Conservation (phyloP, 495 filamentous ascomycete species). For the Daldinia bambusicola region DNA sequence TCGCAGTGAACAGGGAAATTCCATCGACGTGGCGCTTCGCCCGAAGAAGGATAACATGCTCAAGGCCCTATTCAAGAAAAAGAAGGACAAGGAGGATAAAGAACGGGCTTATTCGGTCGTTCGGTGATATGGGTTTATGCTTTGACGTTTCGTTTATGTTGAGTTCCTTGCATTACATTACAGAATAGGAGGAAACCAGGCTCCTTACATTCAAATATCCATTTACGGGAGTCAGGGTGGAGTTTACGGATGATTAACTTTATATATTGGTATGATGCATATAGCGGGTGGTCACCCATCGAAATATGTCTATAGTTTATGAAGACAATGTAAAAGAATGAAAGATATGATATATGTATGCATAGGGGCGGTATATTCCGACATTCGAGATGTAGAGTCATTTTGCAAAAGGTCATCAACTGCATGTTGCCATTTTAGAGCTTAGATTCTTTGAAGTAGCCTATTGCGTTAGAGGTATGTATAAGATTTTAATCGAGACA, state of each 20-base stretch:
- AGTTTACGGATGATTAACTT: slow-evolving; percentile 22
- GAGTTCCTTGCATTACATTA: slow-evolving; percentile 17
- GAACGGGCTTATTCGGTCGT: slow-evolving; percentile 41
- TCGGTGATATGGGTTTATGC: slow-evolving; percentile 17
- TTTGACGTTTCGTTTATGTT: slow-evolving; percentile 14
- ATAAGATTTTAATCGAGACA: too few species aligned
- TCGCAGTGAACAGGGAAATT: slow-evolving; percentile 48
- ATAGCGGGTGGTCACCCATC: slow-evolving; percentile 18
- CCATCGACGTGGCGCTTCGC: slow-evolving; percentile 40
- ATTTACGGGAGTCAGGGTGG: slow-evolving; percentile 11
- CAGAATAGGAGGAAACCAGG: slow-evolving; percentile 31
- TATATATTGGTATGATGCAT: slow-evolving; percentile 27
- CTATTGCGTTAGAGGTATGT: too few species aligned
- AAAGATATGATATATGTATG: too few species aligned
- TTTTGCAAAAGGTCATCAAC: too few species aligned
- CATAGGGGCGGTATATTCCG: too few species aligned
- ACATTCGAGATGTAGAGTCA: too few species aligned
- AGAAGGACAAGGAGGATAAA: slow-evolving; percentile 56
- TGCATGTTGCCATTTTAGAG: too few species aligned
- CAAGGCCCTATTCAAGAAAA: slow-evolving; percentile 62
- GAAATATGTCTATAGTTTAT: slow-evolving; percentile 22
- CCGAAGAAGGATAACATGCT: slow-evolving; percentile 63
- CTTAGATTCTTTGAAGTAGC: too few species aligned
- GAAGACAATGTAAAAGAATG: too few species aligned
- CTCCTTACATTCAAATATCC: slow-evolving; percentile 19